These are phyloP conservation scores for Neocatenulostroma microsporum DNA, from an alignment of 2,329 filamentous ascomycete species.

Conservation along the genomic window DNA sequence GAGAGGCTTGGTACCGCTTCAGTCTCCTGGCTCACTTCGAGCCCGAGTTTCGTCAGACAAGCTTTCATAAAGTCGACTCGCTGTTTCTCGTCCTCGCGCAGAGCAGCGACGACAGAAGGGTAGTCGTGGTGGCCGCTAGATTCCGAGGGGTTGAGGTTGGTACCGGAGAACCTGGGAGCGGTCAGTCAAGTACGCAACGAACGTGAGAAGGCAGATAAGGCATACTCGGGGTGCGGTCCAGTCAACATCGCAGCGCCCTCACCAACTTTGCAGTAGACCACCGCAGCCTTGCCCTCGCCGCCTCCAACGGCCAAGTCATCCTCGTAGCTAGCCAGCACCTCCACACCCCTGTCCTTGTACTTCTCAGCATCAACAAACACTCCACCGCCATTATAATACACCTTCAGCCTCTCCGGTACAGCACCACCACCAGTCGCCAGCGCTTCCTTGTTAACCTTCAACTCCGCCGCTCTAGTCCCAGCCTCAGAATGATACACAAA, in stretches of 20 bases:
- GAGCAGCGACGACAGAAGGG: conserved; percentile 56
- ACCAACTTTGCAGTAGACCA: conserved; percentile 76
- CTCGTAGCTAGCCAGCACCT: conserved; percentile 74
- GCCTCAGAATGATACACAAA: conserved; percentile 86
- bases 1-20: conserved; percentile 71
- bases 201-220: too few relatives aligned
- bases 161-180: conserved; percentile 64
- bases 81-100: conserved; percentile 61
- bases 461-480: conserved; percentile 64
- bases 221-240: conserved; percentile 86
- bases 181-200: too few relatives aligned
- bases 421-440: conserved; percentile 44
- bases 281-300: conserved; percentile 64
- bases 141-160: conserved; percentile 63
- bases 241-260: conserved; percentile 72
- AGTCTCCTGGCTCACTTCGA: conserved; percentile 66
- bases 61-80: conserved; percentile 70
- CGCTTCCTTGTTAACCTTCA: conserved; percentile 56
- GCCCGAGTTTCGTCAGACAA: conserved; percentile 69
- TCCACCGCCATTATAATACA: conserved; percentile 92
- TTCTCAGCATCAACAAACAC: conserved; percentile 75
- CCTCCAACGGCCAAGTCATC: conserved; percentile 69
- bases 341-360: conserved; percentile 56
- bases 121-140: conserved; percentile 57
- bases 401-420: conserved; percentile 56